Conservation (phyloP, 192 early-diverging fungal genomes). For the Coemansia sp. region DNA sequence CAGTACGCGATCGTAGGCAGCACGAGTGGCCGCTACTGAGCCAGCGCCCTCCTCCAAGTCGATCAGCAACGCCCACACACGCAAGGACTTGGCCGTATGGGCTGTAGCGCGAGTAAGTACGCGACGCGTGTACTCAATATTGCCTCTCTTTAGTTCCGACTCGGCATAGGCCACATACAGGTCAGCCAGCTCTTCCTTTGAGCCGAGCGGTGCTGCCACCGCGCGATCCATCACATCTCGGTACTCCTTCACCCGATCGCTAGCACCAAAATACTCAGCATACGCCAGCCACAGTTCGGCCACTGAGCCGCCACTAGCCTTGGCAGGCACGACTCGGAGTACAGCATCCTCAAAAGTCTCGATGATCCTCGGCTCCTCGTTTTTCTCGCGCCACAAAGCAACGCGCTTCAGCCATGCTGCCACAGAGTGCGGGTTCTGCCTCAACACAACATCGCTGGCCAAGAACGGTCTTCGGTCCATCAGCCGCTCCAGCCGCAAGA, state of each 20-base stretch:
- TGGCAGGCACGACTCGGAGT: conserved; percentile 66
- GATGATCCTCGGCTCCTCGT: background rate
- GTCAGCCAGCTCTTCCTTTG: conserved; percentile 83
- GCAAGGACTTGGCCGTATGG: conserved; percentile 84
- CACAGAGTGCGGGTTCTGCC: conserved; percentile 90
- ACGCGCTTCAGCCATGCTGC: conserved; percentile 90
- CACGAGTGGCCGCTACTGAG: conserved; percentile 73
- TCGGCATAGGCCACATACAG: conserved; percentile 93
- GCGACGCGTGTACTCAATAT: conserved; percentile 71
- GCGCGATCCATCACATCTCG: conserved; percentile 84
- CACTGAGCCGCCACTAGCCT: conserved; percentile 76
- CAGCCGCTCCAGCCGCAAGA: conserved; percentile 85
- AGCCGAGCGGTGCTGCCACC: conserved; percentile 74
- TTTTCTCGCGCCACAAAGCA: conserved; percentile 58
- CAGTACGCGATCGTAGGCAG: conserved; percentile 89
- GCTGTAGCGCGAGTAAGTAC: conserved; percentile 86
- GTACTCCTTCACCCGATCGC: conserved; percentile 42
- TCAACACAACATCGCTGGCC: conserved; percentile 88
- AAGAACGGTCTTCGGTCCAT: conserved; percentile 92
- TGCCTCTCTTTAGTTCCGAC: conserved; percentile 70
- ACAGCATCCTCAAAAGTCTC: conserved; percentile 62
- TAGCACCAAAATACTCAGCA: conserved; percentile 73
- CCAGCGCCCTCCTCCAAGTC: conserved; percentile 94
- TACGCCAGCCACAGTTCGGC: conserved; percentile 83
- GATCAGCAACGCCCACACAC: conserved; percentile 91